Evolutionary conservation across 257 asterid species (phyloP).

Genomic region (Jaltomata sinuosa): DNA sequence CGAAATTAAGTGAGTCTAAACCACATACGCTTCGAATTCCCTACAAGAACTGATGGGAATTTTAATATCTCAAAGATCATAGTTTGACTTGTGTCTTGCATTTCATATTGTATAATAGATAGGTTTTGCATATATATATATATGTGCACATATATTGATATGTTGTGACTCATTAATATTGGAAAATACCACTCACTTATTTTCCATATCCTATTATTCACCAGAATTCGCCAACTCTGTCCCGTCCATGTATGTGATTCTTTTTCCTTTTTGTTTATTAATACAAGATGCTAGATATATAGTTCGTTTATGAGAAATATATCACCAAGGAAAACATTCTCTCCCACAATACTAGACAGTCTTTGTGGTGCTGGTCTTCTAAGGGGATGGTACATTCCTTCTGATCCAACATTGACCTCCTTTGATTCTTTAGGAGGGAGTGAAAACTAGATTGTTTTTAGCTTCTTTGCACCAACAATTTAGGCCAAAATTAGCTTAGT

Average conservation of each 20-base stretch:
- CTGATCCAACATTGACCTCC: background rate
- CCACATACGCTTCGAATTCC: background rate
- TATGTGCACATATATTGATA: background rate
- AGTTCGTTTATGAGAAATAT: background rate
- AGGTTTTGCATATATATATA: background rate
- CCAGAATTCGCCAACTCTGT: background rate
- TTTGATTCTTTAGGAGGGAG: background rate
- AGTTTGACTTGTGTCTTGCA: background rate
- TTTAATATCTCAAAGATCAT: background rate
- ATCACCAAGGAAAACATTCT: background rate
- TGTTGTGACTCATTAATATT: background rate
- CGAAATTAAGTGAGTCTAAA: constrained; percentile 4
- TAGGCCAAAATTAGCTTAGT: background rate
- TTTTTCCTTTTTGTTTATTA: background rate
- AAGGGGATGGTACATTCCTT: background rate
- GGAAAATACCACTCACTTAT: background rate
- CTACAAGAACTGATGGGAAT: background rate
- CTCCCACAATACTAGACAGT: background rate
- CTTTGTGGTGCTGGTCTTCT: background rate
- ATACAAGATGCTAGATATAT: background rate
- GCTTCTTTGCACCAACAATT: background rate
- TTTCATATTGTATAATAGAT: background rate
- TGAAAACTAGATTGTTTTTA: background rate
- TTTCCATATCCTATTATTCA: background rate
- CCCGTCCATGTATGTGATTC: background rate